Conservation (phyloP, 306 rosid species). For the Clitoria ternatea region DNA sequence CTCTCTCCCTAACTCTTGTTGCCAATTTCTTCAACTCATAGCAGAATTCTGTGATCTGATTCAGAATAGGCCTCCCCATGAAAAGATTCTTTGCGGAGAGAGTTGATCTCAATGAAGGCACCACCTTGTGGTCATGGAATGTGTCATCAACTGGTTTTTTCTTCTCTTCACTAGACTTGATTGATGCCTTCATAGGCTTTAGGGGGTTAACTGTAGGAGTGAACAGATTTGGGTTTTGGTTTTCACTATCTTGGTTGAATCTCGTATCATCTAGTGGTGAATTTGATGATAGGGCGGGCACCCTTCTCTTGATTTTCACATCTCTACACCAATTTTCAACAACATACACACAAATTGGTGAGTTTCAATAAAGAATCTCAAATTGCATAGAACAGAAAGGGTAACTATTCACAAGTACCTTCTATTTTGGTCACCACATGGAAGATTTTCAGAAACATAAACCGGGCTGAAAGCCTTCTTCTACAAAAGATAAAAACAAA, state of each 20-base stretch:
- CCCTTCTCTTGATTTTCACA: slow-evolving; percentile 67
- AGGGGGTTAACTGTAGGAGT: slow-evolving; percentile 46
- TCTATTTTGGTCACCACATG: slow-evolving; percentile 50
- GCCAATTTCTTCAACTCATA: slow-evolving; percentile 83
- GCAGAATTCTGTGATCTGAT: slow-evolving; percentile 87
- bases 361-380: neutral
- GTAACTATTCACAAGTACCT: slow-evolving; percentile 46
- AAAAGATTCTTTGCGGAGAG: slow-evolving; percentile 77
- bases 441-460: slow-evolving; percentile 44
- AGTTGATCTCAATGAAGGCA: slow-evolving; percentile 63
- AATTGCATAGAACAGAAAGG: neutral
- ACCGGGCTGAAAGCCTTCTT: slow-evolving; percentile 52
- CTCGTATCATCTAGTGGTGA: slow-evolving; percentile 44
- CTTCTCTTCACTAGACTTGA: slow-evolving; percentile 82
- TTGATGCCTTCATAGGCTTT: slow-evolving; percentile 46
- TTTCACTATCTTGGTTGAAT: slow-evolving; percentile 58
- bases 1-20: slow-evolving; percentile 54
- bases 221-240: slow-evolving; percentile 62
- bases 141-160: slow-evolving; percentile 31
- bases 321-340: slow-evolving; percentile 45
- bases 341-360: neutral
- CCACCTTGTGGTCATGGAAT: slow-evolving; percentile 27
- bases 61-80: slow-evolving; percentile 68
- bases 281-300: slow-evolving; percentile 38
- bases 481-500: neutral